A percentile compares a stretch with the other conserved stretches of the same genome.
Conservation (phyloP, 129 eudicot species). For the Dittrichia graveolens region DNA sequence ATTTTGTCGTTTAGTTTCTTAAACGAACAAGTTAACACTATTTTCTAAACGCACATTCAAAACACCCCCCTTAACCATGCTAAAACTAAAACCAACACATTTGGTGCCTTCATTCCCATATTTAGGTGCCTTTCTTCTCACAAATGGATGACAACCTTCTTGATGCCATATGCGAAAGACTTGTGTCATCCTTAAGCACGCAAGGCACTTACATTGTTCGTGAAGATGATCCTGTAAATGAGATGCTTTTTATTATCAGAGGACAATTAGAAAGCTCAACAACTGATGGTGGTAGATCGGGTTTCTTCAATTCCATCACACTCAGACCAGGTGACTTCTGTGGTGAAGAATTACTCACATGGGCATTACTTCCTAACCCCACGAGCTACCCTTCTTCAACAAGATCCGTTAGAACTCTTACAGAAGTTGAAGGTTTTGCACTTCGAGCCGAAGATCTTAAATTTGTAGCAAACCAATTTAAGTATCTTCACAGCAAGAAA, state of each 20-base stretch:
- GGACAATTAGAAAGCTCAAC: conserved; percentile 95
- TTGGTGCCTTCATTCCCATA: too few species aligned
- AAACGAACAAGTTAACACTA: too few species aligned
- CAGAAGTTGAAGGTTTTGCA: conserved; percentile 94
- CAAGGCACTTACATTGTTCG: conserved; percentile 66
- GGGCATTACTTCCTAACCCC: conserved; percentile 85
- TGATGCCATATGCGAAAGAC: conserved; percentile 87
- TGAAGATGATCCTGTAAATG: conserved; percentile 88
- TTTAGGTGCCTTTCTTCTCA: conserved; percentile 88
- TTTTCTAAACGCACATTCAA: not conserved
- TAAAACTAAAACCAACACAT: too few species aligned
- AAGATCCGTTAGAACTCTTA: conserved; percentile 66
- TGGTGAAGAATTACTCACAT: conserved; percentile 88
- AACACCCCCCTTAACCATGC: conserved; percentile 1
- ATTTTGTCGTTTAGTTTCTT: too few species aligned
- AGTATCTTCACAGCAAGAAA: conserved; percentile 85
- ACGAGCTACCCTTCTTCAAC: conserved; percentile 76
- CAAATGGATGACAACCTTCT: conserved; percentile 92
- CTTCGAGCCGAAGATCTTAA: conserved; percentile 77
- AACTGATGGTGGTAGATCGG: conserved; percentile 84
- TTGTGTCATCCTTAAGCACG: conserved; percentile 77
- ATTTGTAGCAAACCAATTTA: conserved; percentile 74
- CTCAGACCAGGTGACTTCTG: conserved; percentile 94
- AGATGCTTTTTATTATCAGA: conserved; percentile 81
- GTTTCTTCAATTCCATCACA: conserved; percentile 89